Base-by-base conservation (phyloP, 208 protist genomes). In the Kentomonas sorsogonicus region DNA sequence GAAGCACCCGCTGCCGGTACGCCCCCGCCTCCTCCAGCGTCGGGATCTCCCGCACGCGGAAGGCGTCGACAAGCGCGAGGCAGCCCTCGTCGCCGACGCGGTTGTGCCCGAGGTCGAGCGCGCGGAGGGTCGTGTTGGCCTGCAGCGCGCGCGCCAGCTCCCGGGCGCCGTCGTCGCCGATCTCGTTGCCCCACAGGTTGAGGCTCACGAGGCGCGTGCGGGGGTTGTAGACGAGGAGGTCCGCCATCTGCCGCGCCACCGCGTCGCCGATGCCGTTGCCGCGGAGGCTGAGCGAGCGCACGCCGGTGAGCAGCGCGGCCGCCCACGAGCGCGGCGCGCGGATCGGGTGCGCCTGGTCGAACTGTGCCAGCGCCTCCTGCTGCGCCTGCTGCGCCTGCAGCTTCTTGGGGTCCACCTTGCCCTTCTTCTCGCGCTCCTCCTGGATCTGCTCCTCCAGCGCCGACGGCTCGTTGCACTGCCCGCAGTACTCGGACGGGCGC, bases 101-200 rank as follows among this genome's bases (percentile, higher is more conserved):
- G 64, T 96, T 96, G 66, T 84, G 60, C 16, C 90, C 86, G 23
- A 96, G 50, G 56, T 96, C 86, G 3, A 96, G 79, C 13, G 71
- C 67, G 15, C 80, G 81, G 23, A 96, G 51, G 11, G 70, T 77
- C 31, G 66, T 53, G 50, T 90, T 93, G 25, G 54, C 27, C 9
- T 60, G 66, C 23, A 96, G 74, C 58, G 86, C n/a, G 15, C 59
- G 45, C 16, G 85, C 81, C 15, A 96, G 69, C 1, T 51, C 48
- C 4, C 54, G 48, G 2, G 78, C 90, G 10, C 90, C 90, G 0
- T 30, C 58, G 56, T 93, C 81, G 3, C 67, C 79, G 74, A 96
- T 91, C 40, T 58, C 22, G 60, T 96, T 96, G 34, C 87, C 90
- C 85, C 86, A 94, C 30, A 96, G 54, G 51, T 90, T 93, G 46